Base-by-base conservation (phyloP, 2,329 filamentous ascomycete genomes). In the Paraconiothyrium brasiliense region DNA sequence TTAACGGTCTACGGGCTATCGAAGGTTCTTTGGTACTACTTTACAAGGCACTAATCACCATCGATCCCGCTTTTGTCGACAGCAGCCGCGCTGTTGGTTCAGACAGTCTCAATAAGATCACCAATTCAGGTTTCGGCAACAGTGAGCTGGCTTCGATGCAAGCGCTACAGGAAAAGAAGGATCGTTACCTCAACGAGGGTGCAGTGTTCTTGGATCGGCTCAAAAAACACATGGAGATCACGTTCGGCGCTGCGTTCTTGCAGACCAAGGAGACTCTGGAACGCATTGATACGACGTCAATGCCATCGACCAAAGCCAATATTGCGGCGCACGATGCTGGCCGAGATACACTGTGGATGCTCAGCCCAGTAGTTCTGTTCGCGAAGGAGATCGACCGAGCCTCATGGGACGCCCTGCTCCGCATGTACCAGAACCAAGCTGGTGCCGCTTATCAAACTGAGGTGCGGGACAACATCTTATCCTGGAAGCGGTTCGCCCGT, bases 41-140 rank as follows among this genome's bases (percentile, higher is more conserved):
- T 7, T 98, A 95, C 80, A 95, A 92, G 76, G 95, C 94, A 8
- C 93, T 98, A 89, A 84, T 91, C 68, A 97, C 94, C 64, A 98
- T 98, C 59, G 94, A 98, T 73, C 93, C 94, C 1, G 88, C 89
- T 8, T 87, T 94, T 49, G 87, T 90, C 55, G 81, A 84, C 35
- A 73, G 71, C 80, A 81, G 76, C 81, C 70, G 70, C 43, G 58
- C 66, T 16, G 83, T 84, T 61, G 76, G 81, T 35, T 71, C 71
- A n/a, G 79, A 82, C 55, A 83, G 84, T 57, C 59, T 69, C 2
- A 66, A 58, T 9, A 71, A 75, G 41, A 64, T 71, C 11, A 75
- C 80, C 13, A 78, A 80, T 30, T 84, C 66, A 57, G 87, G 91
- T 13, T 89, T 91, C 69, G 89, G 86, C 55, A 91, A 93, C 71